Percentiles rank a stretch among this genome's conserved stretches.
Evolutionary conservation across 148 eudicot species (phyloP).

Genomic region (Cornus controversa): DNA sequence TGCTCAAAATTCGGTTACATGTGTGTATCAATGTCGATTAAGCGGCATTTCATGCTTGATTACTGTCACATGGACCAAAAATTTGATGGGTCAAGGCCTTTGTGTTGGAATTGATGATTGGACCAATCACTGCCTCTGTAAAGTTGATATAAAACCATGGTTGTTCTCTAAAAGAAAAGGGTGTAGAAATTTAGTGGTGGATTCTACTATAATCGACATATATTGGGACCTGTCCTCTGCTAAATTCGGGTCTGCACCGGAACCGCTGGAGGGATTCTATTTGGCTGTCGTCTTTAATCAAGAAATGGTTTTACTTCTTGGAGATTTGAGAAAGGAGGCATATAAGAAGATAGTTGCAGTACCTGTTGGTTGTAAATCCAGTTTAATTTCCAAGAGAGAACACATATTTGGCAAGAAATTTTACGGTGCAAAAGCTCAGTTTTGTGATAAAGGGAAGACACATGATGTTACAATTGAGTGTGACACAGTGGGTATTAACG

Average conservation of each 20-base stretch:
- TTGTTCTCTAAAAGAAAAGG: constrained; percentile 34
- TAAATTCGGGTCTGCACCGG: constrained; percentile 31
- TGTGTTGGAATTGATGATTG: constrained; percentile 22
- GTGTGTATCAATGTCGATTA: constrained; percentile 14
- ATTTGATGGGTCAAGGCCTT: constrained; percentile 35
- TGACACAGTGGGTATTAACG: constrained; percentile 7
- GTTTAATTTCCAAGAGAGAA: constrained; percentile 30
- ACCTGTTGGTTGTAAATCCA: constrained; percentile 5
- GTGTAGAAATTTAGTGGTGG: constrained; percentile 12
- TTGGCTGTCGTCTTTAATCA: constrained; percentile 22
- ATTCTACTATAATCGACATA: constrained; percentile 13
- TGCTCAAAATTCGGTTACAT: constrained; percentile 8
- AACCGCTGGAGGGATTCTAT: constrained; percentile 34
- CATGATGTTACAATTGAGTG: constrained; percentile 25
- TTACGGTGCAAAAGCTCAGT: constrained; percentile 20
- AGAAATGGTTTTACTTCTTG: constrained; percentile 26
- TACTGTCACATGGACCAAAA: constrained; percentile 38
- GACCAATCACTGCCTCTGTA: constrained; percentile 17
- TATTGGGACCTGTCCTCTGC: constrained; percentile 30
- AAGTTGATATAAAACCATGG: constrained; percentile 34
- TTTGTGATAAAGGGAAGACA: constrained; percentile 12
- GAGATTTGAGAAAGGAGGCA: constrained; percentile 28
- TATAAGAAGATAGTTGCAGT: constrained; percentile 19
- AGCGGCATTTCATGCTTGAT: constrained; percentile 24
- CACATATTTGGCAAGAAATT: constrained; percentile 34